These are phyloP conservation scores for Amanita jacksonii DNA, from an alignment of 768 basidiomycete genomes.

Conservation along the genomic window DNA sequence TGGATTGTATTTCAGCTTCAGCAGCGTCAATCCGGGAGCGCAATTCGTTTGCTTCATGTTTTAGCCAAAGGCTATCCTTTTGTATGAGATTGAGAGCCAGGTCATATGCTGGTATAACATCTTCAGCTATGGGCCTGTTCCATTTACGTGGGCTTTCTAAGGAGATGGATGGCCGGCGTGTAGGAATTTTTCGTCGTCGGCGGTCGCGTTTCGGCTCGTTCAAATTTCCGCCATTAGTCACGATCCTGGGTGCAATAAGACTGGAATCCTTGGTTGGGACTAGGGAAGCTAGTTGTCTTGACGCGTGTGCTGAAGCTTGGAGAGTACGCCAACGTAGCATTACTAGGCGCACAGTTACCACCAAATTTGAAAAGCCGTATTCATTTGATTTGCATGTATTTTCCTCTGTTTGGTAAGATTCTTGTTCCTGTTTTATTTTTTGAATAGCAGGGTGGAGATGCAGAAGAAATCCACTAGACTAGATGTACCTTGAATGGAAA, in stretches of 20 bases:
- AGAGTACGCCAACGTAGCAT: too few species aligned
- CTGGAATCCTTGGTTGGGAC: conserved; percentile 17
- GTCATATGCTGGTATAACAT: conserved; percentile 75
- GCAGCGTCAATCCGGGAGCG: conserved; percentile 19
- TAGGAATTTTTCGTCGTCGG: conserved; percentile 20
- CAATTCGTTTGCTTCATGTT: conserved; percentile 33
- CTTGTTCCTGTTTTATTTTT: too few species aligned
- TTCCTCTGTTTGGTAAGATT: too few species aligned
- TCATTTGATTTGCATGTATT: conserved; percentile 6
- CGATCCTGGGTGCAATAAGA: conserved; percentile 10
- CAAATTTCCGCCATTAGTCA: too few species aligned
- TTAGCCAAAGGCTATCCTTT: conserved; percentile 45
- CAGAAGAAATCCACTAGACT: too few species aligned
- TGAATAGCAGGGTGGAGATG: too few species aligned
- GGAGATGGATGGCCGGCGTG: conserved; percentile 42
- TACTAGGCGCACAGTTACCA: too few species aligned
- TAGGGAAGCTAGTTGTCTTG: conserved; percentile 12
- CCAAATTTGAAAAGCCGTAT: too few species aligned
- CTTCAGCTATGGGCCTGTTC: conserved; percentile 51
- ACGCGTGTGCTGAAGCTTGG: conserved; percentile 13
- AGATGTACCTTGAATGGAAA: too few species aligned
- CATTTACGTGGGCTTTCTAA: conserved; percentile 46
- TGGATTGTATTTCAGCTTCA: conserved; percentile 15
- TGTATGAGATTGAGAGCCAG: conserved; percentile 67
- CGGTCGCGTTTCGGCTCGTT: conserved; percentile 20